Evolutionary conservation across 2,329 filamentous ascomycete species (phyloP).

Genomic region (Exophiala bonariae): DNA sequence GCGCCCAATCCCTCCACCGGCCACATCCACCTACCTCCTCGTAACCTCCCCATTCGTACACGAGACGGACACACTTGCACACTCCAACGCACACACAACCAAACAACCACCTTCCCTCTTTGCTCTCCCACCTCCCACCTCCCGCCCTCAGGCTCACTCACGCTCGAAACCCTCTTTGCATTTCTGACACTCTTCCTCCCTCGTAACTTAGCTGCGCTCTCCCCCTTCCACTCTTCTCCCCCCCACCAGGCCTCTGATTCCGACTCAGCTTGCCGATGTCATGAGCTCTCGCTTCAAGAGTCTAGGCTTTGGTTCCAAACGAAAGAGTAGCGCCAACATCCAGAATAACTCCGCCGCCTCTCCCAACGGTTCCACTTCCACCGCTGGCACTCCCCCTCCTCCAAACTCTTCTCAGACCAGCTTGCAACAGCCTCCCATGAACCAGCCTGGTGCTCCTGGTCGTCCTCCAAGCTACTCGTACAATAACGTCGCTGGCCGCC

Average conservation of each 20-base stretch:
- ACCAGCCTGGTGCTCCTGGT: slow-evolving; percentile 51
- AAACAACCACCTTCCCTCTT: too few species aligned
- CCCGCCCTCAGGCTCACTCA: too few species aligned
- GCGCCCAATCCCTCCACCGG: too few species aligned
- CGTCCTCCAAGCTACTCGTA: slow-evolving; percentile 66
- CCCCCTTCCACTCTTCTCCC: not conserved
- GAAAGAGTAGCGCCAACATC: slow-evolving; percentile 51
- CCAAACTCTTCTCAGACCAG: slow-evolving; percentile 50
- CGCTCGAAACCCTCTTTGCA: not conserved
- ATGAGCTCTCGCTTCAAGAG: slow-evolving; percentile 55
- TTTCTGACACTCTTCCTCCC: not conserved
- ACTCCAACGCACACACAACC: too few species aligned
- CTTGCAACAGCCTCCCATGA: slow-evolving; percentile 53
- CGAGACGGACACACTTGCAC: too few species aligned
- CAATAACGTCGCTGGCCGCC: slow-evolving; percentile 50
- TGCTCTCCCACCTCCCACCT: too few species aligned
- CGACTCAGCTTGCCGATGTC: slow-evolving; percentile 42
- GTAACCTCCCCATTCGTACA: too few species aligned
- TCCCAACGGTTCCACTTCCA: slow-evolving; percentile 32
- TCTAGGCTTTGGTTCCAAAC: slow-evolving; percentile 50
- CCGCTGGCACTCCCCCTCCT: slow-evolving; percentile 35
- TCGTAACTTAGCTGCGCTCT: not conserved
- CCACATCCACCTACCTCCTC: too few species aligned
- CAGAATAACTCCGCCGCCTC: slow-evolving; percentile 30
- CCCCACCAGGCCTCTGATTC: too few species aligned